phyloP scores from a whole-genome alignment of 148 eudicot genomes.

The Limonium bicolor region DNA sequence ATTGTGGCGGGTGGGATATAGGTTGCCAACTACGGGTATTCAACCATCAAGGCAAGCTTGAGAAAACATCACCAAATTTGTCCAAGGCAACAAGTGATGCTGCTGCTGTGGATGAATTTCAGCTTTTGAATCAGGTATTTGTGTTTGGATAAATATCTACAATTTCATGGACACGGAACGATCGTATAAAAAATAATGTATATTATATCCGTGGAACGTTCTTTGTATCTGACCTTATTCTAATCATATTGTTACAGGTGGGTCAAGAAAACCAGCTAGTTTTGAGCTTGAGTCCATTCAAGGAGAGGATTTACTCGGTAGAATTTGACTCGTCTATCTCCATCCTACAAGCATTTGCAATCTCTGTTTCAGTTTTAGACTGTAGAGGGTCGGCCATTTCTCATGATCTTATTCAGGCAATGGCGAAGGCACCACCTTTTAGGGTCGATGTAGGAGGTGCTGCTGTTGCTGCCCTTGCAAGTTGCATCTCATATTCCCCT shows the following conservation, averaged over 20 bases:
- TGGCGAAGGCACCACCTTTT: constrained; percentile 10
- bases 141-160: no score
- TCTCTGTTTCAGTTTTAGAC: constrained; percentile 42
- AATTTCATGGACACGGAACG: no score
- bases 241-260: constrained; percentile 28
- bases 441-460: constrained; percentile 17
- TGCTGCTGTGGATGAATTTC: constrained; percentile 15
- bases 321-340: constrained; percentile 55
- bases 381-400: constrained; percentile 26
- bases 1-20: constrained; percentile 97
- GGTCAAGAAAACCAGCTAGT: constrained; percentile 20
- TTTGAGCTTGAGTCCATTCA: constrained; percentile 42
- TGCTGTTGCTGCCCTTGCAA: constrained; percentile 34
- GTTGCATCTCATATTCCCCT: constrained; percentile 43
- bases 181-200: no score
- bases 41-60: constrained; percentile 14
- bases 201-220: no score
- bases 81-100: constrained; percentile 7
- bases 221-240: neutral
- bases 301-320: constrained; percentile 52
- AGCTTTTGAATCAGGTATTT: constrained; percentile 65
- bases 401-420: constrained; percentile 8
- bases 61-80: constrained; percentile 12
- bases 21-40: constrained; percentile 61
- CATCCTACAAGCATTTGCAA: constrained; percentile 66